Evolutionary conservation across 768 basidiomycete genomes (phyloP).

Genomic region (Rhizopogon vesiculosus): DNA sequence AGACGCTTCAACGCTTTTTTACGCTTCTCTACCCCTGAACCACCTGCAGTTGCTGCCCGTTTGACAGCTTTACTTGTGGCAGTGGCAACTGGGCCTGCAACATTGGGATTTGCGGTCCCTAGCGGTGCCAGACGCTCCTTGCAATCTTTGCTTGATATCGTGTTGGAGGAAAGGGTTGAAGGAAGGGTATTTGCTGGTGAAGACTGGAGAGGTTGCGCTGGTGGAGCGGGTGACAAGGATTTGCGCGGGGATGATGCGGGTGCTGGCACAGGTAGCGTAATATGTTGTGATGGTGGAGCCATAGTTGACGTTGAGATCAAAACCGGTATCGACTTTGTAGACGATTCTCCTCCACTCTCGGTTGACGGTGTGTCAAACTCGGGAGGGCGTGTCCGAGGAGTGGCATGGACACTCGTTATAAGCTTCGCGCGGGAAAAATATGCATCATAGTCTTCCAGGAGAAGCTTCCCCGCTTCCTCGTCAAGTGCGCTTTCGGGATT

Average conservation of each 20-base stretch:
- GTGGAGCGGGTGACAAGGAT: constrained; percentile 36
- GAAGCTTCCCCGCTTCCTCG: constrained; percentile 91
- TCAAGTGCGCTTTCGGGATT: constrained; percentile 96
- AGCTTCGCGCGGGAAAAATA: constrained; percentile 85
- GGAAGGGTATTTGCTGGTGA: constrained; percentile 39
- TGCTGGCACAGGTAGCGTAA: constrained; percentile 29
- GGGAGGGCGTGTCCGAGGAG: constrained; percentile 64
- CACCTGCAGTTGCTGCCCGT: constrained; percentile 51
- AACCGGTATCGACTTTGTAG: constrained; percentile 2
- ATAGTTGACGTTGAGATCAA: constrained; percentile 12
- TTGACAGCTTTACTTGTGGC: constrained; percentile 61
- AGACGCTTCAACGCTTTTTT: constrained; percentile 86
- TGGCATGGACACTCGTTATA: constrained; percentile 90
- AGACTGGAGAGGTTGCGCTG: constrained; percentile 31
- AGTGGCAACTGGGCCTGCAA: constrained; percentile 33
- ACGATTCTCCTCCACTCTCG: constrained; percentile 15
- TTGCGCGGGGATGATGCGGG: constrained; percentile 39
- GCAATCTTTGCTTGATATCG: constrained; percentile 24
- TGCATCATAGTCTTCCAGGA: constrained; percentile 84
- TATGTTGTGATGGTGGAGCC: constrained; percentile 16
- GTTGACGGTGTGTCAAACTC: constrained; percentile 58
- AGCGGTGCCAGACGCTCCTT: constrained; percentile 71
- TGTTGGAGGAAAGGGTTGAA: constrained; percentile 29
- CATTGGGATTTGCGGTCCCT: constrained; percentile 67
- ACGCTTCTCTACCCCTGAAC: constrained; percentile 69